A percentile compares a stretch with the other conserved stretches of the same genome.
Conservation (phyloP, 768 basidiomycete species). For the Russula brevipes region DNA sequence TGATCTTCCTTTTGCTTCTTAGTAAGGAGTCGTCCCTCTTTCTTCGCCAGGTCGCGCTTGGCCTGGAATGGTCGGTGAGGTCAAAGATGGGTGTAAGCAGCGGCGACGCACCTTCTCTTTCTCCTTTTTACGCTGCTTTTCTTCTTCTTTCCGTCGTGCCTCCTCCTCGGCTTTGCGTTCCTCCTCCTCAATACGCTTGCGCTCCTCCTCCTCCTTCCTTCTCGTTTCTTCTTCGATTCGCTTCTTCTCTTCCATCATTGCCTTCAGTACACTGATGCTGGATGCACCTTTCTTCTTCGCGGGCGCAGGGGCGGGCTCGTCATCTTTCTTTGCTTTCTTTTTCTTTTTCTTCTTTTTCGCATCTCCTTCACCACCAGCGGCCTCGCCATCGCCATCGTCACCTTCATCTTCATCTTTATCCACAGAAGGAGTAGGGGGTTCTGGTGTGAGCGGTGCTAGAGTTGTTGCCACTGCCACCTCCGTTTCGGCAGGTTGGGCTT, state of each 20-base stretch:
- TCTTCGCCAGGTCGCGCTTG: constrained; percentile 85
- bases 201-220: constrained; percentile 68
- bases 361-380: constrained; percentile 41
- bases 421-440: constrained; percentile 28
- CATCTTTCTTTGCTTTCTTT: constrained; percentile 75
- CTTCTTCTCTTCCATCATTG: constrained; percentile 90
- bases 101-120: constrained; percentile 65
- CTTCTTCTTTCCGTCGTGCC: constrained; percentile 70
- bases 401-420: constrained; percentile 52
- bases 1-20: constrained; percentile 96
- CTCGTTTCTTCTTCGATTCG: constrained; percentile 80
- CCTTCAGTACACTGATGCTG: constrained; percentile 78
- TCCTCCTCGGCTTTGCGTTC: constrained; percentile 75
- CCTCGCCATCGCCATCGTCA: constrained; percentile 66
- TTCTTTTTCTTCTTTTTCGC: constrained; percentile 76
- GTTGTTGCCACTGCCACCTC: constrained; percentile 25
- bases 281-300: constrained; percentile 63
- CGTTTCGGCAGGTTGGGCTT: constrained; percentile 35
- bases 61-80: constrained; percentile 43
- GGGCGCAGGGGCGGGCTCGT: constrained; percentile 53
- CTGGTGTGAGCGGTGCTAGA: constrained; percentile 27
- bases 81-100: constrained; percentile 13
- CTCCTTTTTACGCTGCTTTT: constrained; percentile 78
- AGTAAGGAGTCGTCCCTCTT: constrained; percentile 91
- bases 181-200: constrained; percentile 81